These are phyloP conservation scores for Gracilariopsis chorda DNA, from an alignment of 23 red algal species.

Conservation along the genomic window DNA sequence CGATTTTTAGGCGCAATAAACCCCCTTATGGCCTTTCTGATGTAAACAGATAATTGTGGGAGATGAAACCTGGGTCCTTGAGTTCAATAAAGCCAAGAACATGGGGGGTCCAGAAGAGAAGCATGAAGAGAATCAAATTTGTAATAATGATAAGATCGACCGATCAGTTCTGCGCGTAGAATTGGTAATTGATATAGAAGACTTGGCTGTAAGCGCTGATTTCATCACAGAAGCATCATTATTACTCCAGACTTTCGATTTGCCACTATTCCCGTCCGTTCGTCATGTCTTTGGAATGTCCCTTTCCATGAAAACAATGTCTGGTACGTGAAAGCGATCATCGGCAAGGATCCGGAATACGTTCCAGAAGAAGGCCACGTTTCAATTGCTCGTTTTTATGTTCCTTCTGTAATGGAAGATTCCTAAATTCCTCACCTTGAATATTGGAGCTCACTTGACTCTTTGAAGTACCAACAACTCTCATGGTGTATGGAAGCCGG, in stretches of 20 bases:
- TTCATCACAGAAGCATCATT: not conserved
- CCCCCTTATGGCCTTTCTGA: slow-evolving; percentile 60
- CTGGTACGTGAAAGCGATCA: slow-evolving; percentile 21
- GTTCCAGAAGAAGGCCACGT: slow-evolving; percentile 3
- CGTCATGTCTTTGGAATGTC: slow-evolving; percentile 47
- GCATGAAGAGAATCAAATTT: not conserved
- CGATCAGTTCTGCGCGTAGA: slow-evolving; percentile 27
- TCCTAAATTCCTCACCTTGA: not conserved
- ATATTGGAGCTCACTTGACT: not conserved
- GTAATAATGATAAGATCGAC: slow-evolving; percentile 1
- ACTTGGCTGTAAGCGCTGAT: not conserved
- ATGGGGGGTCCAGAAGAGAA: not conserved
- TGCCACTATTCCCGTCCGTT: slow-evolving; percentile 48
- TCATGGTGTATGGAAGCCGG: not conserved
- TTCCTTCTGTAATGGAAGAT: not conserved
- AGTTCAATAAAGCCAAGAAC: slow-evolving; percentile 45
- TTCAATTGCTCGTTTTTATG: not conserved
- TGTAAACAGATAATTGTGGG: slow-evolving; percentile 48
- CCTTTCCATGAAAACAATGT: not conserved
- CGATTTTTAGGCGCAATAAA: slow-evolving; percentile 58
- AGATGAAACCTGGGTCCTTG: slow-evolving; percentile 43
- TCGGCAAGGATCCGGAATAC: not conserved
- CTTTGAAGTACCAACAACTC: not conserved
- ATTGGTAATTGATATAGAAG: slow-evolving; percentile 10
- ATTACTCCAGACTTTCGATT: slow-evolving; percentile 29